phyloP scores from a whole-genome alignment of 163 green algal species.

The Trebouxiophyceae sp. region DNA sequence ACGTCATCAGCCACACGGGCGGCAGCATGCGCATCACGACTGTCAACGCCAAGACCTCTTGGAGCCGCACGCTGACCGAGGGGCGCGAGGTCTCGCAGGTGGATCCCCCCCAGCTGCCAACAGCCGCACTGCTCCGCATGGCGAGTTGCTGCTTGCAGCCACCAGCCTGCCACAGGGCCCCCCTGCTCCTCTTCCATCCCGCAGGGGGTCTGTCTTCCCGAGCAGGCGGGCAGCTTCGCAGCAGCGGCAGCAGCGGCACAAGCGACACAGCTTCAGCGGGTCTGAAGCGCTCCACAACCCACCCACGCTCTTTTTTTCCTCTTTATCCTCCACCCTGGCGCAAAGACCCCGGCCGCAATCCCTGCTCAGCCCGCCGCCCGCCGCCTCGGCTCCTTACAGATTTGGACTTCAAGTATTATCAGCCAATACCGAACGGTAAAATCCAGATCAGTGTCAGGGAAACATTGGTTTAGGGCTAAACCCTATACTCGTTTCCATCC shows the following conservation, averaged over 20 bases:
- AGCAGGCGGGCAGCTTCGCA: no score
- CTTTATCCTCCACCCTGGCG: no score
- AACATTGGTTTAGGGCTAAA: no score
- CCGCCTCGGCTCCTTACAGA: no score
- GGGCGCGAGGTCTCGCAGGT: slow-evolving; percentile 1
- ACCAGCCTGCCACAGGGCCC: neutral
- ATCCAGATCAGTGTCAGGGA: neutral
- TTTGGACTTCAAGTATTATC: no score
- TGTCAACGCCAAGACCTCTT: slow-evolving; percentile 14
- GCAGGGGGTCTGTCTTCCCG: neutral
- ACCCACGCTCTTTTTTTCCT: no score
- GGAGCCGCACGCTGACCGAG: slow-evolving; percentile 3
- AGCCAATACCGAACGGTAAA: neutral
- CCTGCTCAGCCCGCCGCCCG: no score
- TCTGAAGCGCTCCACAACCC: neutral
- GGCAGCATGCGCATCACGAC: slow-evolving; percentile 1
- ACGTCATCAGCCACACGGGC: slow-evolving; percentile 9
- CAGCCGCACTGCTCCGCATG: neutral
- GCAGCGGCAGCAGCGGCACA: neutral
- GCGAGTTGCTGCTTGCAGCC: neutral
- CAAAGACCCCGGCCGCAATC: no score
- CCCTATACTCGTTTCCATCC: no score
- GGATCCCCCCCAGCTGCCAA: neutral
- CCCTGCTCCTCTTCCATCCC: neutral
- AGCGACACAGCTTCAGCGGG: neutral